These are phyloP conservation scores for Cladosporium sp. DNA, from an alignment of 2,329 filamentous ascomycete species.

Conservation along the genomic window DNA sequence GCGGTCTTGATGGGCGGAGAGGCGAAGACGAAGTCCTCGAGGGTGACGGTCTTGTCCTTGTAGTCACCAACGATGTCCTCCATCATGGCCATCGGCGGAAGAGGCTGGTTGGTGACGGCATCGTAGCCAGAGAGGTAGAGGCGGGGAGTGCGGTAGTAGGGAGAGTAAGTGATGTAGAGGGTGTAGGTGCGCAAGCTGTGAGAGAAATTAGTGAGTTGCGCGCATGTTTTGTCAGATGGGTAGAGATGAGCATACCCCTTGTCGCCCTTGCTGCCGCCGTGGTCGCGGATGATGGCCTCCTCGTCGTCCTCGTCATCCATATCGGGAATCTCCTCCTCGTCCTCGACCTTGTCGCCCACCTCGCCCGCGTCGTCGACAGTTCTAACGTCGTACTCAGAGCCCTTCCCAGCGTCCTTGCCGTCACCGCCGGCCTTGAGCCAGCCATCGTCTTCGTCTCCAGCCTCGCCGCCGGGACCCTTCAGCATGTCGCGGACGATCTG, in stretches of 20 bases:
- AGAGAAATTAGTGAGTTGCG: conserved; percentile 30
- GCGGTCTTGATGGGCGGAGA: conserved; percentile 92
- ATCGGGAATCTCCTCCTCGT: conserved; percentile 85
- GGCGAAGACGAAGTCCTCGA: conserved; percentile 96
- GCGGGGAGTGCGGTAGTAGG: conserved; percentile 93
- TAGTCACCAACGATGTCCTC: conserved; percentile 95
- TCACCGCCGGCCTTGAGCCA: conserved; percentile 85
- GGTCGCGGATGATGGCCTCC: conserved; percentile 90
- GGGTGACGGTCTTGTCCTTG: conserved; percentile 97
- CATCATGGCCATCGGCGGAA: conserved; percentile 86
- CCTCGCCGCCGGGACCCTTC: conserved; percentile 47
- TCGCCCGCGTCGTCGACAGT: conserved; percentile 89
- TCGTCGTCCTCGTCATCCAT: conserved; percentile 97
- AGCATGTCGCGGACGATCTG: conserved; percentile 81
- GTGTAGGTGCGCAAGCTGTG: conserved; percentile 79
- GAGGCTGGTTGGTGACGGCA: conserved; percentile 59
- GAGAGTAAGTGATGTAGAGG: conserved; percentile 96
- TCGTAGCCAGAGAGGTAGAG: conserved; percentile 95
- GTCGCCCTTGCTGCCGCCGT: conserved; percentile 50
- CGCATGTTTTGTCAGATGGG: neutral
- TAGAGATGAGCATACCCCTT: conserved; percentile 52
- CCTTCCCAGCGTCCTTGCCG: conserved; percentile 29
- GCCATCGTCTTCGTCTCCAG: conserved; percentile 70
- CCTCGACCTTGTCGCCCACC: conserved; percentile 71
- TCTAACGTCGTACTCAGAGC: conserved; percentile 72